phyloP scores from a whole-genome alignment of 2,329 filamentous ascomycete genomes.

The Fusarium burgessii region DNA sequence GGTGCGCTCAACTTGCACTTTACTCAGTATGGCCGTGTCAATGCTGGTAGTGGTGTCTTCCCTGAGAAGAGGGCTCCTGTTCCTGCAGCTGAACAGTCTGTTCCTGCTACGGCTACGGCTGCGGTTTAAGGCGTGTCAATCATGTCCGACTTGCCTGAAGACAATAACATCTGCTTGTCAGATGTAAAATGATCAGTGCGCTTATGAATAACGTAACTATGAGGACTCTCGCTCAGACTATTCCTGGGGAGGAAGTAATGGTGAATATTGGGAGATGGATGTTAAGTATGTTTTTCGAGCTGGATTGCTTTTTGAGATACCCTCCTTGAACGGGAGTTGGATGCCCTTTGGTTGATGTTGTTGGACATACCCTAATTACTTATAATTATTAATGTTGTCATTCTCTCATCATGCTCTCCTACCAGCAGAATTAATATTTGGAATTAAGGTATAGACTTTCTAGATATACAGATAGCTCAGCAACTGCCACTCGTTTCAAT shows the following conservation, averaged over 20 bases:
- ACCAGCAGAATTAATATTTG: not conserved
- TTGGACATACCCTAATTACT: constrained; percentile 22
- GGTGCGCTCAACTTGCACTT: constrained; percentile 63
- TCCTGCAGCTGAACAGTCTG: constrained; percentile 14
- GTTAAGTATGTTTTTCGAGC: not conserved
- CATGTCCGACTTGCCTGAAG: not conserved
- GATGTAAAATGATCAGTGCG: not conserved
- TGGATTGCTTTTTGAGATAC: constrained; percentile 30
- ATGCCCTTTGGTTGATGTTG: constrained; percentile 17
- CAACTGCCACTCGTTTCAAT: not conserved
- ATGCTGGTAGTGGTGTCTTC: constrained; percentile 54
- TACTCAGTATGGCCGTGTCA: constrained; percentile 66
- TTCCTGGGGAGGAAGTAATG: not conserved
- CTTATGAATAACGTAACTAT: not conserved
- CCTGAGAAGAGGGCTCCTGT: constrained; percentile 57
- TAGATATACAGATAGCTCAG: not conserved
- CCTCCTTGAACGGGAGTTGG: constrained; percentile 39
- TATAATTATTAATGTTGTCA: constrained; percentile 10
- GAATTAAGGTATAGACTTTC: not conserved
- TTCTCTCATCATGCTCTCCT: not conserved
- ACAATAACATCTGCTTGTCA: not conserved
- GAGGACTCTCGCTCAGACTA: not conserved
- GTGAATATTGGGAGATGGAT: not conserved
- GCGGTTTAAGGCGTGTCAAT: constrained; percentile 16
- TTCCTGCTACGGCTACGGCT: constrained; percentile 23